Conservation (phyloP, 345 rosid species). For the Arabidopsis suecica region DNA sequence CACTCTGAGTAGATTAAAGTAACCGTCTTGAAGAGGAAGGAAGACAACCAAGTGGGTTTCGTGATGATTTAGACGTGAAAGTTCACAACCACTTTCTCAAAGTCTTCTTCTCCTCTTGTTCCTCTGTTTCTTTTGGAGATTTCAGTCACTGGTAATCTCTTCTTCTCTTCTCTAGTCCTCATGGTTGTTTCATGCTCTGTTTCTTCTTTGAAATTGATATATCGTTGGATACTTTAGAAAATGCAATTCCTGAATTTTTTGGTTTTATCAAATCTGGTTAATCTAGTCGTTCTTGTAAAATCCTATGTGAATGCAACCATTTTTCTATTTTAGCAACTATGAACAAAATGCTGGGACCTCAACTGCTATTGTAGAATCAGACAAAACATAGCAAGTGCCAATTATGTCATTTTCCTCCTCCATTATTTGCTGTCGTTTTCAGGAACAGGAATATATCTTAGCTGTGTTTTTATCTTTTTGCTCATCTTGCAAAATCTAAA, state of each 20-base stretch:
- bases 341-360: slow-evolving; percentile 11
- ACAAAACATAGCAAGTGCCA: slow-evolving; percentile 25
- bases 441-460: slow-evolving; percentile 26
- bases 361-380: slow-evolving; percentile 20
- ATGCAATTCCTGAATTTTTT: neutral
- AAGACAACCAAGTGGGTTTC: slow-evolving; percentile 2
- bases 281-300: neutral
- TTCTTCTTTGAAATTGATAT: slow-evolving; percentile 7
- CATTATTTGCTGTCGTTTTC: slow-evolving; percentile 31
- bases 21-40: slow-evolving; percentile 17
- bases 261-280: slow-evolving; percentile 2
- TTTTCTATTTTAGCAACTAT: neutral
- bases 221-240: neutral
- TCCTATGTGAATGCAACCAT: neutral
- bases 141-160: slow-evolving; percentile 19
- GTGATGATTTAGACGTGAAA: neutral
- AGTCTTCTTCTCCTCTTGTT: slow-evolving; percentile 2
- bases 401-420: slow-evolving; percentile 39
- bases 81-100: slow-evolving; percentile 4
- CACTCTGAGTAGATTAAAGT: slow-evolving; percentile 39
- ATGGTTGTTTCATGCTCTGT: slow-evolving; percentile 17
- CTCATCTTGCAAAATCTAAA: slow-evolving; percentile 12
- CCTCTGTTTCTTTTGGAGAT: slow-evolving; percentile 5
- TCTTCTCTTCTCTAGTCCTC: slow-evolving; percentile 7
- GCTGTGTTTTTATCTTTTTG: slow-evolving; percentile 23